Conservation (phyloP, 495 filamentous ascomycete species). For the Cladorrhinum samala region DNA sequence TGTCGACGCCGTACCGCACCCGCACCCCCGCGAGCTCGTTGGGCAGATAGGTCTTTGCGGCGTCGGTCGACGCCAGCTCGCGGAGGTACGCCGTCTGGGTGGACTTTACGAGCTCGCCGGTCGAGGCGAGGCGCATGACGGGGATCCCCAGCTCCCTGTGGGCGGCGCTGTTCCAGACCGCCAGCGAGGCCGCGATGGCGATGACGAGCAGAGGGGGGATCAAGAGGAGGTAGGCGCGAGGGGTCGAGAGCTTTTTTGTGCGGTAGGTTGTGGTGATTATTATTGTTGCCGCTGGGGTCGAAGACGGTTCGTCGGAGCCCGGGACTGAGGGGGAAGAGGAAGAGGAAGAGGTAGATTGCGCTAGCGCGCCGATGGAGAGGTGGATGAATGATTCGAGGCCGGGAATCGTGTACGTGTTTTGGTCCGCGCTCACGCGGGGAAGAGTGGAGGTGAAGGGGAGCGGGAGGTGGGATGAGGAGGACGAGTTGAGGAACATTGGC, state of each 20-base stretch:
- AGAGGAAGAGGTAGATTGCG: slow-evolving; percentile 15
- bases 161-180: slow-evolving; percentile 4
- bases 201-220: slow-evolving; percentile 16
- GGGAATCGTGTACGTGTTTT: slow-evolving; percentile 22
- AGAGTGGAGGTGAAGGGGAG: slow-evolving; percentile 12
- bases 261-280: slow-evolving; percentile 4
- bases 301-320: background rate
- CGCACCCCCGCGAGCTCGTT: slow-evolving; percentile 14
- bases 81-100: slow-evolving; percentile 21
- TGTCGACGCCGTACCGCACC: slow-evolving; percentile 21
- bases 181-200: background rate
- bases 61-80: slow-evolving; percentile 17
- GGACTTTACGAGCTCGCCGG: slow-evolving; percentile 23
- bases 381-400: slow-evolving; percentile 22
- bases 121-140: slow-evolving; percentile 17
- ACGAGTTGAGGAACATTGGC: slow-evolving; percentile 26
- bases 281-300: background rate
- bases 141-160: slow-evolving; percentile 17
- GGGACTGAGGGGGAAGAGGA: no score
- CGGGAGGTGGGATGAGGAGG: slow-evolving; percentile 10
- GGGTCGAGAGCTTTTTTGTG: slow-evolving; percentile 5
- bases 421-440: background rate
- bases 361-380: slow-evolving; percentile 23
- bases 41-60: slow-evolving; percentile 22
- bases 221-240: slow-evolving; percentile 12